Conservation (phyloP, 2,329 filamentous ascomycete genomes). For the Cryphonectria naterciae region DNA sequence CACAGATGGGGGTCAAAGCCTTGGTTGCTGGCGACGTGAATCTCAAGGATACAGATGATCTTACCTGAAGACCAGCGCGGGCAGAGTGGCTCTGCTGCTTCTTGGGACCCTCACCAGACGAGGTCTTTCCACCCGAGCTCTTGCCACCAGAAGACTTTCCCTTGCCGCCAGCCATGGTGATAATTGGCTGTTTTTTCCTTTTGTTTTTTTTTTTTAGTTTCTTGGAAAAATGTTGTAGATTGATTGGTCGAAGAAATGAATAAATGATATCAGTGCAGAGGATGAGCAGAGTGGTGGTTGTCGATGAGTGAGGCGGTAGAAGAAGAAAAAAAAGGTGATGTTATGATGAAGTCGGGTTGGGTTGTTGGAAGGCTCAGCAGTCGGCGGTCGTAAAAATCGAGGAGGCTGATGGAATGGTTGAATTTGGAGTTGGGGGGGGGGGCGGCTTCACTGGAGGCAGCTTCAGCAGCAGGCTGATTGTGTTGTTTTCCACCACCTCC, state of each 20-base stretch:
- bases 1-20: conserved; percentile 26
- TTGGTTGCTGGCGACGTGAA: neutral
- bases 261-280: neutral
- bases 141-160: conserved; percentile 91
- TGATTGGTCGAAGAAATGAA: neutral
- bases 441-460: neutral
- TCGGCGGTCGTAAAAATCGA: conserved; percentile 19
- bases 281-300: neutral
- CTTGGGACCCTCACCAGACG: conserved; percentile 67
- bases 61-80: conserved; percentile 93
- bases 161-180: conserved; percentile 80
- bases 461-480: conserved; percentile 9
- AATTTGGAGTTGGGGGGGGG: conserved; percentile 2
- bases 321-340: neutral
- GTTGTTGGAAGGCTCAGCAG: conserved; percentile 6
- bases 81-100: conserved; percentile 96
- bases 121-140: conserved; percentile 78
- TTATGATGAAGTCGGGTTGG: conserved; percentile 7
- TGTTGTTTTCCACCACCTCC: conserved; percentile 14
- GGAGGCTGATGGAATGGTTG: conserved; percentile 21
- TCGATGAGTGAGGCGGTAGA: neutral
- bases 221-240: neutral
- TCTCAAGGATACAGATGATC: conserved; percentile 41
- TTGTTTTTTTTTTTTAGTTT: neutral
- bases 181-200: conserved; percentile 1